phyloP scores from a whole-genome alignment of 1,284 basidiomycete genomes.

The Omphalotus olearius region DNA sequence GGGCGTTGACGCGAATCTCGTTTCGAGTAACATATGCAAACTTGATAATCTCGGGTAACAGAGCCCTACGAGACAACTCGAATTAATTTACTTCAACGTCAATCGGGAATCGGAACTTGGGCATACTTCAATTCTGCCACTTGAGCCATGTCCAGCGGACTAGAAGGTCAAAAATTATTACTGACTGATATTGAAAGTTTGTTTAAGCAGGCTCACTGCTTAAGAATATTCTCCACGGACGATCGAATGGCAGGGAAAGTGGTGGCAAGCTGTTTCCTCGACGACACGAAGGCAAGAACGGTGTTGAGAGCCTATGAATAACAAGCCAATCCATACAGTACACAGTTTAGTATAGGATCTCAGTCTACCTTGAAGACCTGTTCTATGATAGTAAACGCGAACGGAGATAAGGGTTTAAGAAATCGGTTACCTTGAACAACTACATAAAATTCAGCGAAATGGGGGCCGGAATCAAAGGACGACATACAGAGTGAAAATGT shows the following conservation, averaged over 20 bases:
- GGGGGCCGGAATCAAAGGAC: constrained; percentile 18
- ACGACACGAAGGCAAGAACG: constrained; percentile 84
- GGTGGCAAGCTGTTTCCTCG: constrained; percentile 77
- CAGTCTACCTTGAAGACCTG: constrained; percentile 22
- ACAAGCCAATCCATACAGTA: not conserved
- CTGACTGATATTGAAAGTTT: not conserved
- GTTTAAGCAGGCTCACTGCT: constrained; percentile 43
- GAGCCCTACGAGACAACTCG: constrained; percentile 43
- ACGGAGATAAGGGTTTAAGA: constrained; percentile 13
- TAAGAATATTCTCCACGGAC: constrained; percentile 77
- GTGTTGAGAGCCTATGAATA: constrained; percentile 75
- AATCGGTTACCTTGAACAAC: constrained; percentile 34
- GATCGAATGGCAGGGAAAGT: constrained; percentile 75
- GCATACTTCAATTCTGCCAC: constrained; percentile 84
- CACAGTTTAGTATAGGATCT: not conserved
- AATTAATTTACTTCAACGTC: not conserved
- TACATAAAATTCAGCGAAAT: not conserved
- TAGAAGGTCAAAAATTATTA: constrained; percentile 27
- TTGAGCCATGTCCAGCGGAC: constrained; percentile 73
- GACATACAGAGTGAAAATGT: constrained; percentile 48
- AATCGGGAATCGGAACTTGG: not conserved
- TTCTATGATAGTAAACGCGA: constrained; percentile 18
- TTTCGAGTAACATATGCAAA: constrained; percentile 79
- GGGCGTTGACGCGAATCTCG: constrained; percentile 54
- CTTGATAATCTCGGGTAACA: constrained; percentile 76